Evolutionary conservation across 2,329 filamentous ascomycete species (phyloP), one percentile per base, ranked within the genome.

Genomic region (Cytospora paraplurivora): DNA sequence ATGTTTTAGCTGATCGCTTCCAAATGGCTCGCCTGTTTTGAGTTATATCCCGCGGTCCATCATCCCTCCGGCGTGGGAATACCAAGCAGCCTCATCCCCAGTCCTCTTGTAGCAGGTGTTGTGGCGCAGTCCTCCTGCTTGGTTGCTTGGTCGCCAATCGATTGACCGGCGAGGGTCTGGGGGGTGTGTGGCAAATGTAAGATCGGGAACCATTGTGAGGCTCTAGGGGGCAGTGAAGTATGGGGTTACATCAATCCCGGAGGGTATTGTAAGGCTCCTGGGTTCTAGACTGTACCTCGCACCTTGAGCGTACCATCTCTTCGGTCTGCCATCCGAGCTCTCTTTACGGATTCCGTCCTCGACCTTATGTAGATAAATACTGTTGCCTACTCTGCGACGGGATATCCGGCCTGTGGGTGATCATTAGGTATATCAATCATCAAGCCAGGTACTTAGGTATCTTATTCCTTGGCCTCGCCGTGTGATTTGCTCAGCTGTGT

Each of bases 1-100:
- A 58, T 49, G 41, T 33, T 58, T 58, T 50, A 58, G 56, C 44
- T 47, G 21, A 47, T 49, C n/a, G 55, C 55, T 56, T 21, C 33
- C 19, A 15, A 56, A 44, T n/a, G 32, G 10, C 34, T 33, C 8
- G 33, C 13, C 47, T 33, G n/a, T 54, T 54, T 6, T 33, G 19
- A 6, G 15, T 4, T 27, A 27, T 27, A 27, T 27, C 27, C 27
- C 27, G 27, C 27, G 27, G 27, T 27, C 27, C 27, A 27, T 27
- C 27, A 4, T 27, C 27, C 27, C 27, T 27, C 27, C 27, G 27
- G 27, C 27, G 2, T 27, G 27, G 27, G 27, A 27, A 27, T 27
- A 27, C 27, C 27, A 27, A 27, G 27, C 27, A 44, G 41, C 41
- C 41, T 44, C 17, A n/a, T n/a, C 8, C 5, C 17, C 17, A n/a